phyloP scores from a whole-genome alignment of 139 green algal genomes.

The Picochlorum sp. region DNA sequence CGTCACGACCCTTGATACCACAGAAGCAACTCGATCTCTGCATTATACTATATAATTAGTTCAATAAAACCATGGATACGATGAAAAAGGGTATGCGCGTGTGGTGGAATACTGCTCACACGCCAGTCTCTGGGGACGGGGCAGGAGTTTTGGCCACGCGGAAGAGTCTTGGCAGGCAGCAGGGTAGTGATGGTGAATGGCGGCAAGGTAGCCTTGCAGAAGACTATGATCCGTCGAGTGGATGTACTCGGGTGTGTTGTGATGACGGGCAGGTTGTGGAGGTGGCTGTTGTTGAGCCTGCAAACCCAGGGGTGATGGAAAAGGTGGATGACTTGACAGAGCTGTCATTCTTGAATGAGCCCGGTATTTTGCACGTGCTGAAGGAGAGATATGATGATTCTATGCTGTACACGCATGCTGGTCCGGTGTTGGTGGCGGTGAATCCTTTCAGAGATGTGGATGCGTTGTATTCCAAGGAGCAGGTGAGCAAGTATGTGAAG shows the following conservation, averaged over 20 bases:
- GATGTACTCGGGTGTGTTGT: not conserved
- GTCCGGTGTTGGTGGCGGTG: constrained; percentile 80
- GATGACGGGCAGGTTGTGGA: not conserved
- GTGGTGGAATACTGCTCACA: not conserved
- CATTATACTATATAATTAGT: no score
- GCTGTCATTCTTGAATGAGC: constrained; percentile 82
- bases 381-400: constrained; percentile 33
- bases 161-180: not conserved
- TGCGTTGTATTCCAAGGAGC: constrained; percentile 62
- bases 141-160: no score
- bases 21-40: not conserved
- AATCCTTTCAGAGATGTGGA: constrained; percentile 73
- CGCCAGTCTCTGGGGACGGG: no score
- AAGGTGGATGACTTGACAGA: constrained; percentile 59
- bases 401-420: constrained; percentile 72
- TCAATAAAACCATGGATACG: not conserved
- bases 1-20: not conserved
- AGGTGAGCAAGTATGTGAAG: constrained; percentile 53
- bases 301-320: constrained; percentile 10
- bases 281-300: not conserved
- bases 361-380: constrained; percentile 74
- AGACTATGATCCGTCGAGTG: not conserved
- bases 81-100: constrained; percentile 4
- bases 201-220: not conserved
- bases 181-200: not conserved